Evolutionary conservation across 129 eudicot genomes (phyloP).

Genomic region (Artemisia argyi): DNA sequence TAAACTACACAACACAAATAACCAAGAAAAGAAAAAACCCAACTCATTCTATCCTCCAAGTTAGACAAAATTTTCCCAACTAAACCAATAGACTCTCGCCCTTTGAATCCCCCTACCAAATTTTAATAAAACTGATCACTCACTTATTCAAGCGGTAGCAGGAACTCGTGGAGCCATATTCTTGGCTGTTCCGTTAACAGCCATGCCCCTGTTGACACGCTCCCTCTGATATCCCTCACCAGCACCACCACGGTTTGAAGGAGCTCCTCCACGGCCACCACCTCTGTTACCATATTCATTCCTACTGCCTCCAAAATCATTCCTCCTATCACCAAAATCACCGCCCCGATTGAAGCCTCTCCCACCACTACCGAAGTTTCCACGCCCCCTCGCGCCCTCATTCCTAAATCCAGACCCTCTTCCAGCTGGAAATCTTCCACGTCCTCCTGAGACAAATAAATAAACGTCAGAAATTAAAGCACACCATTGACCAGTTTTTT

Average conservation of each 20-base stretch:
- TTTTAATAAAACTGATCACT: neutral
- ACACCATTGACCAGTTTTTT: neutral
- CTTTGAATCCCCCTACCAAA: constrained; percentile 10
- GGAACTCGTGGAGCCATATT: constrained; percentile 67
- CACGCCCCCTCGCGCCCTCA: constrained; percentile 81
- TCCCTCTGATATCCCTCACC: constrained; percentile 62
- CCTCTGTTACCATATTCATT: constrained; percentile 44
- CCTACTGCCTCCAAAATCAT: constrained; percentile 38
- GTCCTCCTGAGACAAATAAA: constrained; percentile 30
- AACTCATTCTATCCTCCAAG: constrained; percentile 20
- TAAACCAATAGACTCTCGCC: constrained; percentile 24
- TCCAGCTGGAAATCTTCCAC: constrained; percentile 69
- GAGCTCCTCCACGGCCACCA: constrained; percentile 62
- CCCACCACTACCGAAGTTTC: constrained; percentile 43
- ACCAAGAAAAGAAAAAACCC: constrained; percentile 20
- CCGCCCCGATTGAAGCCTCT: constrained; percentile 29
- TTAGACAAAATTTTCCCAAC: constrained; percentile 34
- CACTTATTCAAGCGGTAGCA: constrained; percentile 58
- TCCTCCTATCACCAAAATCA: constrained; percentile 46
- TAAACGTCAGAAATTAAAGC: neutral
- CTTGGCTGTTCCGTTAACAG: constrained; percentile 56
- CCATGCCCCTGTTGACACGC: constrained; percentile 60
- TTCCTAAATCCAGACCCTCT: constrained; percentile 71
- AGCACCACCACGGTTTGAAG: constrained; percentile 50
- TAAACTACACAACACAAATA: constrained; percentile 36